Evolutionary conservation across 73 alveolate species (phyloP).

Genomic region (Tetrahymena borealis): DNA sequence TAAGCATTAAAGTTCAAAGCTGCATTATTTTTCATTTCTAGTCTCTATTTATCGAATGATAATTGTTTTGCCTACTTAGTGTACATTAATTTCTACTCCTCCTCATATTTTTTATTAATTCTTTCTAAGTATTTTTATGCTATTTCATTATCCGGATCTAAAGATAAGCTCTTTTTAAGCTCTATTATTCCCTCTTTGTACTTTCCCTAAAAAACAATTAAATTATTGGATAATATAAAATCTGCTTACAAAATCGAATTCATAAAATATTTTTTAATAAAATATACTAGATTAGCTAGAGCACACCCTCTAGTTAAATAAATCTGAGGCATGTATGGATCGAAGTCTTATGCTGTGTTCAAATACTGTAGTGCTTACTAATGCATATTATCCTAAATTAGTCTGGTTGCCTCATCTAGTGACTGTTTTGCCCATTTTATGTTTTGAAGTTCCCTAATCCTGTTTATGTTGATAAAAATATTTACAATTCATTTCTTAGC

Average conservation of each 20-base stretch:
- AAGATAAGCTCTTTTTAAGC: background rate
- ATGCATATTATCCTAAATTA: background rate
- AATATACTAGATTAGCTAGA: background rate
- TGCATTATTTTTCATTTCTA: background rate
- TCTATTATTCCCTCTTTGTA: background rate
- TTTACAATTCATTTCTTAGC: background rate
- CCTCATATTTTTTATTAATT: background rate
- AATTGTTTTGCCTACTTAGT: background rate
- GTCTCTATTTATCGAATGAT: background rate
- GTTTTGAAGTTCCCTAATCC: constrained; percentile 1
- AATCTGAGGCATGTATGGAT: background rate
- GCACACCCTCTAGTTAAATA: background rate
- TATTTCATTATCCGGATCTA: background rate
- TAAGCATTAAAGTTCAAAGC: background rate
- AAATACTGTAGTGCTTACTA: background rate
- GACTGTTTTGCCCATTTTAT: background rate
- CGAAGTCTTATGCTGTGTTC: background rate
- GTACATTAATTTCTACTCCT: background rate
- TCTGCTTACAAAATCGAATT: too few species aligned
- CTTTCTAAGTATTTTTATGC: background rate
- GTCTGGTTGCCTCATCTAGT: background rate
- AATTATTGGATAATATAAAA: background rate
- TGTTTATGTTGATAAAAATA: background rate
- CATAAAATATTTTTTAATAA: background rate
- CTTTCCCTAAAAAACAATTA: background rate